Evolutionary conservation across 371 early-diverging fungal species (phyloP).

Genomic region (Mortierella sp.): DNA sequence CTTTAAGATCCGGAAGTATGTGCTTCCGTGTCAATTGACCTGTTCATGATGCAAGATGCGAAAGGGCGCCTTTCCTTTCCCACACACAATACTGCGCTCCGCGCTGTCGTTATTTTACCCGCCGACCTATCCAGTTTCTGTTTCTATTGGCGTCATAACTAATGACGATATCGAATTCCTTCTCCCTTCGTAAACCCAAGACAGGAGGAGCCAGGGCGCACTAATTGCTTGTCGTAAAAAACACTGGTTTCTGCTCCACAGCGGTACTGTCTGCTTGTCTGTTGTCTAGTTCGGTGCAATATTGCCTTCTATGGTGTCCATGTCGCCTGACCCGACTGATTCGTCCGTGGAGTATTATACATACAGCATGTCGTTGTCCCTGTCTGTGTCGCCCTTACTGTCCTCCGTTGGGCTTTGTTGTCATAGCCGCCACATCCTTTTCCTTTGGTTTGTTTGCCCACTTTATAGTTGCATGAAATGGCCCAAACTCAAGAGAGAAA

Average conservation of each 20-base stretch:
- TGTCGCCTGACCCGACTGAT: background rate
- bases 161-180: background rate
- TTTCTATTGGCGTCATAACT: background rate
- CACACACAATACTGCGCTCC: background rate
- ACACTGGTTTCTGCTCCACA: background rate
- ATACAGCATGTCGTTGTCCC: background rate
- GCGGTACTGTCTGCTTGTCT: background rate
- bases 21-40: background rate
- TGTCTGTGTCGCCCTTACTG: background rate
- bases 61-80: background rate
- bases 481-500: background rate
- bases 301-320: background rate
- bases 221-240: background rate
- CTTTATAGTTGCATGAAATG: constrained; percentile 12
- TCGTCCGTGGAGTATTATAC: background rate
- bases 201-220: background rate
- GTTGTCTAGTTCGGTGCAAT: background rate
- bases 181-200: too few species aligned
- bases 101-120: background rate
- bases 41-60: background rate
- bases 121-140: background rate
- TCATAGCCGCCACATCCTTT: background rate
- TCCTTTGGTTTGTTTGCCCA: background rate
- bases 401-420: background rate
- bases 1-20: background rate